Conservation (phyloP, 257 asterid genomes). For the Solanum rostratum region DNA sequence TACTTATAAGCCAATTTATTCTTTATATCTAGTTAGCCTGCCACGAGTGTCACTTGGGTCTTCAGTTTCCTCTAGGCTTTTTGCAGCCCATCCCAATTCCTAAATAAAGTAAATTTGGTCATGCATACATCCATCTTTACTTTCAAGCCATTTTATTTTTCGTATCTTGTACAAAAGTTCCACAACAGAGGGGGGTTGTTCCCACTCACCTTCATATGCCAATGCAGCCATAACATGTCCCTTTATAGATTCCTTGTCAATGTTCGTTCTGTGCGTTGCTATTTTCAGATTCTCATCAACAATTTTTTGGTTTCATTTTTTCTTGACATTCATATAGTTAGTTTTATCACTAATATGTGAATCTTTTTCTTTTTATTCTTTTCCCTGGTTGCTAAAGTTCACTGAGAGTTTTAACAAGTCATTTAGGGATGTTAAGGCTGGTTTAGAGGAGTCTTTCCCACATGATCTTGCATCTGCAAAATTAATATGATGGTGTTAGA, state of each 20-base stretch:
- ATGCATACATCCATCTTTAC: background rate
- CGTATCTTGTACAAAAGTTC: background rate
- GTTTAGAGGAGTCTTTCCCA: background rate
- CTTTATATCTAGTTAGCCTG: slow-evolving; percentile 8
- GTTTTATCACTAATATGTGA: background rate
- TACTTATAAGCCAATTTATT: slow-evolving; percentile 23
- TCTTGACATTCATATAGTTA: background rate
- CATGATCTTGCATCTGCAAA: background rate
- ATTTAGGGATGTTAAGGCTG: background rate
- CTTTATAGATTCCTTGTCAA: background rate
- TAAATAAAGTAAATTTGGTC: background rate
- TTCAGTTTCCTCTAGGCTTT: background rate
- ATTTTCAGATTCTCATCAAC: background rate
- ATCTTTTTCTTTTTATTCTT: background rate
- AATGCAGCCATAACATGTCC: background rate
- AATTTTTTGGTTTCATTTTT: background rate
- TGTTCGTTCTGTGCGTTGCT: background rate
- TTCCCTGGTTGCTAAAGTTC: background rate
- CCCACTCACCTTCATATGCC: background rate
- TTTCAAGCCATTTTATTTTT: background rate
- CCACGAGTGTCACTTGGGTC: slow-evolving; percentile 8
- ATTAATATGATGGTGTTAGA: background rate
- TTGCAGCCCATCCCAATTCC: background rate
- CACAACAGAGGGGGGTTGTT: background rate
- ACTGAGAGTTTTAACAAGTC: background rate